Evolutionary conservation across 2,329 filamentous ascomycete genomes (phyloP).

Genomic region (Xylariaceae sp.): DNA sequence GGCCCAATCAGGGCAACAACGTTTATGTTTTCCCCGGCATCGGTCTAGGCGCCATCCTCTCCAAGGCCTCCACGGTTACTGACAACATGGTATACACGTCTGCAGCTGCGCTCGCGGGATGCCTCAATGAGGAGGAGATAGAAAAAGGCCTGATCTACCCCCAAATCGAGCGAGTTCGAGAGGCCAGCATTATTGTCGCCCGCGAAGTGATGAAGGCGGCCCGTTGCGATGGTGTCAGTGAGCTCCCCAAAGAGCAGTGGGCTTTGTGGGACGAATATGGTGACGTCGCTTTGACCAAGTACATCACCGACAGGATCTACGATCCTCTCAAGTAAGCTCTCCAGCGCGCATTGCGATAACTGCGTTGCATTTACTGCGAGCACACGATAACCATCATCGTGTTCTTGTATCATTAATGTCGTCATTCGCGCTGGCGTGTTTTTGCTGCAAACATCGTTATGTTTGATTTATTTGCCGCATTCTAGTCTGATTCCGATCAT

Average conservation of each 20-base stretch:
- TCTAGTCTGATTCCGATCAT: constrained; percentile 16
- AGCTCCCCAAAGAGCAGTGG: constrained; percentile 63
- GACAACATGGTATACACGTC: constrained; percentile 97
- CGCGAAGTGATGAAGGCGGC: constrained; percentile 91
- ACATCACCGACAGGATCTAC: constrained; percentile 57
- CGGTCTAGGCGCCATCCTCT: constrained; percentile 85
- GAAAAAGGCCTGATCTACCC: constrained; percentile 85
- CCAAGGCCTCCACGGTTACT: constrained; percentile 80
- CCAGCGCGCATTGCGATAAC: constrained; percentile 13
- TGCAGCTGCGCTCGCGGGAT: constrained; percentile 71
- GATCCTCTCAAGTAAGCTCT: constrained; percentile 42
- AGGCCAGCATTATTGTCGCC: constrained; percentile 80
- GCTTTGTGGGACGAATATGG: constrained; percentile 68
- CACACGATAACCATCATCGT: constrained; percentile 8
- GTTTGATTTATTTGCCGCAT: constrained; percentile 15
- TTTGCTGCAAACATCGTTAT: constrained; percentile 11
- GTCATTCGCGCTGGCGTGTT: constrained; percentile 28
- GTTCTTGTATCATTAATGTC: constrained; percentile 21
- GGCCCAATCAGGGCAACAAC: constrained; percentile 80
- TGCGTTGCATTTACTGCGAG: constrained; percentile 17
- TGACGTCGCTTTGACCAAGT: constrained; percentile 55
- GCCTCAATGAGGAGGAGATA: constrained; percentile 75
- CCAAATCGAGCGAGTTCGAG: constrained; percentile 81
- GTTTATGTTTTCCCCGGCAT: constrained; percentile 96
- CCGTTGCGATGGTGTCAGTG: constrained; percentile 71